These are phyloP conservation scores for Dorcoceras hygrometricum DNA, from an alignment of 257 asterid genomes.

Conservation along the genomic window DNA sequence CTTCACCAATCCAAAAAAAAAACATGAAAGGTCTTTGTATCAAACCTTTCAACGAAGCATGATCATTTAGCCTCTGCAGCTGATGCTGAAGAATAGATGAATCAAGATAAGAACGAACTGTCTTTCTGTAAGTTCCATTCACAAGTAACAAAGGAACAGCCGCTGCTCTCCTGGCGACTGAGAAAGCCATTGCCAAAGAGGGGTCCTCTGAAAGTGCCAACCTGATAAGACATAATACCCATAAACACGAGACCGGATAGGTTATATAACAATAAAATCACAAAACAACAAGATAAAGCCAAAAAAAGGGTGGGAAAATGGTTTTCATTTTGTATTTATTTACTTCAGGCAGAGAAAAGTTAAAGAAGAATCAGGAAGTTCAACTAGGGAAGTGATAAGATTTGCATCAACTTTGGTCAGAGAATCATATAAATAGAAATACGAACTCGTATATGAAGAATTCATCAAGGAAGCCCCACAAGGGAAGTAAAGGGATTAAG, in stretches of 20 bases:
- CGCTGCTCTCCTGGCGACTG: constrained; percentile 95
- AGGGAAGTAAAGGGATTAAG: too few relatives aligned
- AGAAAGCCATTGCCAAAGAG: constrained; percentile 95
- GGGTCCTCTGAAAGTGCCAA: constrained; percentile 87
- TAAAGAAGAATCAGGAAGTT: too few relatives aligned
- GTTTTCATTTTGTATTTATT: background rate
- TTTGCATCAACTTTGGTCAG: background rate
- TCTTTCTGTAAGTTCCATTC: constrained; percentile 92
- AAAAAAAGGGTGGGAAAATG: background rate
- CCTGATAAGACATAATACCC: constrained; percentile 43
- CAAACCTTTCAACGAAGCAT: constrained; percentile 84
- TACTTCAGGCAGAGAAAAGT: background rate
- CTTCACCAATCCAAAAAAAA: background rate
- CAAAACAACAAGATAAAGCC: constrained; percentile 10
- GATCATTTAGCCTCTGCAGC: constrained; percentile 75
- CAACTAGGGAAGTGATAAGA: too few relatives aligned
- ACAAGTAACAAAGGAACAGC: constrained; percentile 89
- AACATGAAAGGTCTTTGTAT: constrained; percentile 13
- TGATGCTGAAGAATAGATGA: constrained; percentile 96
- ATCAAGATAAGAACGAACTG: constrained; percentile 89
- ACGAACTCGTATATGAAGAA: too few relatives aligned
- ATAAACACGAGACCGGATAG: constrained; percentile 22
- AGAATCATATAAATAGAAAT: background rate
- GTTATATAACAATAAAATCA: constrained; percentile 15
- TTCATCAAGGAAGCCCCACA: background rate